Conservation (phyloP, 2,329 filamentous ascomycete species). For the Daldinia sp. region DNA sequence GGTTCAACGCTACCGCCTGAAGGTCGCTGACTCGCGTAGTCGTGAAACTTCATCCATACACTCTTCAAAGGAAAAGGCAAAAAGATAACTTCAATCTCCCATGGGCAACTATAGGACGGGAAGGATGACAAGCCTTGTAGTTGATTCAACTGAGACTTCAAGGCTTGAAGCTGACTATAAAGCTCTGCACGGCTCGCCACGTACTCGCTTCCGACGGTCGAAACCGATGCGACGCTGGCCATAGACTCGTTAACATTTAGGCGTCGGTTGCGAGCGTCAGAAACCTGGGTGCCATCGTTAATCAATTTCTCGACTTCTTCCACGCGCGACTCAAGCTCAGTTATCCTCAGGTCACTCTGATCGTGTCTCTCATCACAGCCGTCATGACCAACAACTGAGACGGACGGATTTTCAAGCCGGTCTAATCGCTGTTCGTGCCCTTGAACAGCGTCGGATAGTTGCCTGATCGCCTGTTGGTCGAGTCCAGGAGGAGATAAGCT, state of each 20-base stretch:
- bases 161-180: conserved; percentile 62
- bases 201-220: conserved; percentile 57
- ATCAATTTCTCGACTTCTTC: conserved; percentile 69
- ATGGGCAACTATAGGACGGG: conserved; percentile 73
- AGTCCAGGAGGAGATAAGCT: conserved; percentile 42
- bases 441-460: conserved; percentile 65
- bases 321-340: conserved; percentile 75
- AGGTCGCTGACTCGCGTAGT: conserved; percentile 59
- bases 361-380: conserved; percentile 77
- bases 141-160: conserved; percentile 64
- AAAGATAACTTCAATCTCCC: conserved; percentile 82
- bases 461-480: conserved; percentile 57
- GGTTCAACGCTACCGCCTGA: conserved; percentile 47
- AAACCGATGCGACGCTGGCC: conserved; percentile 61
- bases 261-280: conserved; percentile 53
- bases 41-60: conserved; percentile 64
- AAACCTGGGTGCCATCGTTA: conserved; percentile 59
- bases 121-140: conserved; percentile 67
- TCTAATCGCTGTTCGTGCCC: conserved; percentile 75
- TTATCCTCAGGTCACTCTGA: conserved; percentile 72
- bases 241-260: conserved; percentile 59
- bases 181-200: conserved; percentile 61
- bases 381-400: conserved; percentile 74
- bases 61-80: conserved; percentile 74
- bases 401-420: conserved; percentile 76